A percentile compares a stretch with the other conserved stretches of the same genome.
Conservation (phyloP, 2,329 filamentous ascomycete species). For the Arthrobotrys iridis region DNA sequence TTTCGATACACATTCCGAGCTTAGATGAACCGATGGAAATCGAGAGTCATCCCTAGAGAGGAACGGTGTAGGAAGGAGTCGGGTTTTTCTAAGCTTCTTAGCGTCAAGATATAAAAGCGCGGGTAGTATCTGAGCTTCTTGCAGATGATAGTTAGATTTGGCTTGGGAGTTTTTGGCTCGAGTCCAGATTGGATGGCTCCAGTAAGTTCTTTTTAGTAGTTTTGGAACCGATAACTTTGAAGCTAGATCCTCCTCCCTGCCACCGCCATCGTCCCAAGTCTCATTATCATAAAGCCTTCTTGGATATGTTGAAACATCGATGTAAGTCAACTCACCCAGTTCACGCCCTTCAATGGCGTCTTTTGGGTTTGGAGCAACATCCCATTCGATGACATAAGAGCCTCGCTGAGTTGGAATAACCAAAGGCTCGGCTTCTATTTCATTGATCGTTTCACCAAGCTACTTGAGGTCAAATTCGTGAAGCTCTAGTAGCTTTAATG, state of each 20-base stretch:
- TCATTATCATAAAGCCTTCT: neutral
- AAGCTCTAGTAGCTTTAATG: neutral
- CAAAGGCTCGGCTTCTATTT: neutral
- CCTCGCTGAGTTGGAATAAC: neutral
- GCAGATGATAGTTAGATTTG: neutral
- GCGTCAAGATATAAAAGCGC: neutral
- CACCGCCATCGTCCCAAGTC: no score
- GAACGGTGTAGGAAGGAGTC: neutral
- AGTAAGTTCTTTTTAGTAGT: neutral
- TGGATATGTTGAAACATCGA: neutral
- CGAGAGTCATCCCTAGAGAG: neutral
- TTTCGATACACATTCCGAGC: neutral
- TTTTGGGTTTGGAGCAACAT: neutral
- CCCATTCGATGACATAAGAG: neutral
- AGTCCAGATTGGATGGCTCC: neutral
- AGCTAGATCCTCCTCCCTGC: neutral
- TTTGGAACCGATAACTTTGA: neutral
- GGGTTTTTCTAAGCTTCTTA: neutral
- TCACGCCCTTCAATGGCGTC: neutral
- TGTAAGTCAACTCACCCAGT: neutral
- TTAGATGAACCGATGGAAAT: neutral
- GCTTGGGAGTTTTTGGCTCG: neutral
- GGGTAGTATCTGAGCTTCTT: constrained; percentile 1
- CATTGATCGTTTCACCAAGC: neutral
- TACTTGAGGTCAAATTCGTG: neutral